phyloP scores from a whole-genome alignment of 2,329 filamentous ascomycete genomes.

The Pyrenophora seminiperda region DNA sequence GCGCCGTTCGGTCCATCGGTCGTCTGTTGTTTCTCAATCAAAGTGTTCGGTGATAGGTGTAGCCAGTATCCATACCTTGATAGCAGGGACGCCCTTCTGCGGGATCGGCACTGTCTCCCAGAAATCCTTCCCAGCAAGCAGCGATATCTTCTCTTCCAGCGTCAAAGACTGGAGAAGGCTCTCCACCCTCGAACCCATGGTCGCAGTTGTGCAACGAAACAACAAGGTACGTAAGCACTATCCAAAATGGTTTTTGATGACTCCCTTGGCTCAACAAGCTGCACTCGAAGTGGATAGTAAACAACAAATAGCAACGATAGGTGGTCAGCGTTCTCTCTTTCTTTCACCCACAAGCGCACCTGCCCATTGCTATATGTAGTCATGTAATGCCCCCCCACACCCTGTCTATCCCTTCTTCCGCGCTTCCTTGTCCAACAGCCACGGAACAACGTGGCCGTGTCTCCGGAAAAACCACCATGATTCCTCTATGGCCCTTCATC shows the following conservation, averaged over 20 bases:
- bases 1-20: conserved; percentile 73
- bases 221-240: neutral
- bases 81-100: conserved; percentile 63
- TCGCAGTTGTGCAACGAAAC: neutral
- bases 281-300: neutral
- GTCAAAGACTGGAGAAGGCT: conserved; percentile 39
- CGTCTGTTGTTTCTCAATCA: conserved; percentile 48
- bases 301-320: conserved; percentile 2
- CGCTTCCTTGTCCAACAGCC: conserved; percentile 1
- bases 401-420: neutral
- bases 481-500: conserved; percentile 3
- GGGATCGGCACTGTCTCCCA: conserved; percentile 70
- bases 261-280: neutral
- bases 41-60: neutral
- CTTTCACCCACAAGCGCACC: neutral
- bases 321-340: conserved; percentile 7
- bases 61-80: conserved; percentile 44
- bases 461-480: conserved; percentile 14
- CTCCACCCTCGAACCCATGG: conserved; percentile 35
- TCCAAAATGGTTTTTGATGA: neutral
- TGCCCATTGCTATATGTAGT: conserved; percentile 7
- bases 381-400: neutral
- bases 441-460: conserved; percentile 22
- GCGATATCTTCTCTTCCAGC: conserved; percentile 44
- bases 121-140: conserved; percentile 59